Percentiles rank a stretch among this genome's conserved stretches.
Evolutionary conservation across 352 stramenopile species (phyloP).

Genomic region (Phytophthora multivora): DNA sequence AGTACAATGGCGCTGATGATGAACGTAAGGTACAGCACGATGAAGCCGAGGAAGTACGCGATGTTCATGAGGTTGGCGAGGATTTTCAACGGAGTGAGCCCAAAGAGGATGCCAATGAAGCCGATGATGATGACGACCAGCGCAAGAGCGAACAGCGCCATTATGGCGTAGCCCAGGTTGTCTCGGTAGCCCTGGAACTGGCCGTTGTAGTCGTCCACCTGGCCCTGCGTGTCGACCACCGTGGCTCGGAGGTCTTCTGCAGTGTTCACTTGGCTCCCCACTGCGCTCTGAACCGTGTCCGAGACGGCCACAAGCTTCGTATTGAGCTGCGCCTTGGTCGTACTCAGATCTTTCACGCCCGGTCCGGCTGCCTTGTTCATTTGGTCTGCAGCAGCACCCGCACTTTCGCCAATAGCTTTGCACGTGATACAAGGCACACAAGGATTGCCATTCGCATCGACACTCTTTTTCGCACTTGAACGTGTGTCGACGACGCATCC

Average conservation of each 20-base stretch:
- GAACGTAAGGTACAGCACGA: conserved; percentile 68
- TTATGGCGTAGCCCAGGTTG: conserved; percentile 43
- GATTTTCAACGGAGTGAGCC: conserved; percentile 59
- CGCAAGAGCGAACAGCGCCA: conserved; percentile 60
- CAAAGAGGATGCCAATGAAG: conserved; percentile 70
- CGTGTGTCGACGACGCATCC: conserved; percentile 27
- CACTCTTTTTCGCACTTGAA: not conserved
- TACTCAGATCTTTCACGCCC: conserved; percentile 38
- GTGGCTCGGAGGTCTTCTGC: conserved; percentile 30
- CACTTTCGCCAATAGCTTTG: conserved; percentile 34
- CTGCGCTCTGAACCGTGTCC: conserved; percentile 35
- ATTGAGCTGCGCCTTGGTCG: conserved; percentile 41
- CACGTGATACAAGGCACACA: conserved; percentile 51
- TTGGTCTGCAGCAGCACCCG: conserved; percentile 20
- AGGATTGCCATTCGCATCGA: conserved; percentile 18
- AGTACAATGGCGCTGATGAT: conserved; percentile 62
- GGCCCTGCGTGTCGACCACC: conserved; percentile 33
- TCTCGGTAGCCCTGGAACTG: conserved; percentile 53
- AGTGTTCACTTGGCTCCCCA: conserved; percentile 41
- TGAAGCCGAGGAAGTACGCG: conserved; percentile 71
- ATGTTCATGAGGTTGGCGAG: conserved; percentile 78
- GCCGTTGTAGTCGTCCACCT: conserved; percentile 40
- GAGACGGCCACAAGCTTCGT: conserved; percentile 45
- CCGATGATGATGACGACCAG: conserved; percentile 59
- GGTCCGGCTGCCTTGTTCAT: conserved; percentile 46